Conservation (phyloP, 345 rosid species). For the Corymbia maculata region DNA sequence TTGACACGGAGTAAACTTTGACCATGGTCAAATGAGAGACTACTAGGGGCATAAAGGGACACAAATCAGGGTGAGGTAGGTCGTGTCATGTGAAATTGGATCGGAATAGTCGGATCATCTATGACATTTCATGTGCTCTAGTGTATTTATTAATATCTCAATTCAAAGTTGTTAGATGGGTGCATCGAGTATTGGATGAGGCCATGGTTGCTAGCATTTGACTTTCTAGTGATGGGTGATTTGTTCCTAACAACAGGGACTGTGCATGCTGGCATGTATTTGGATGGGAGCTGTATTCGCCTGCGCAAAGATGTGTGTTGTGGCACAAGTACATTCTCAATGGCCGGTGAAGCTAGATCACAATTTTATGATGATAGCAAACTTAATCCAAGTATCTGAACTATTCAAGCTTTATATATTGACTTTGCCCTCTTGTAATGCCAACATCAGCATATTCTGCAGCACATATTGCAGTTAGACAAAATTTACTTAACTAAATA, state of each 20-base stretch:
- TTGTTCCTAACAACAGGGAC: background rate
- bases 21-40: background rate
- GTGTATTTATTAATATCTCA: too few species aligned
- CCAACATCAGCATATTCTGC: background rate
- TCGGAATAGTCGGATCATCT: accelerated
- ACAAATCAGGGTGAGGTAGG: accelerated
- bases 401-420: background rate
- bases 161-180: too few species aligned
- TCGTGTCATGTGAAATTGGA: background rate
- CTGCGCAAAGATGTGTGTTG: background rate
- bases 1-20: accelerated
- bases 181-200: accelerated
- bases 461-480: accelerated
- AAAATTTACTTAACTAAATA: too few species aligned
- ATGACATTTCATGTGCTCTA: background rate
- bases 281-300: background rate
- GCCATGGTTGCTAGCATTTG: background rate
- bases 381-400: background rate
- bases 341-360: background rate
- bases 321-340: background rate
- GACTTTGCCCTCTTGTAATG: background rate
- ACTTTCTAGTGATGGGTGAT: background rate
- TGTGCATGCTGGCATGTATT: background rate
- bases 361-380: background rate
- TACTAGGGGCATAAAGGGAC: background rate